Percentiles rank a stretch among this genome's conserved stretches.
Evolutionary conservation across 2,329 filamentous ascomycete species (phyloP).

Genomic region (Ophiostoma sp.): DNA sequence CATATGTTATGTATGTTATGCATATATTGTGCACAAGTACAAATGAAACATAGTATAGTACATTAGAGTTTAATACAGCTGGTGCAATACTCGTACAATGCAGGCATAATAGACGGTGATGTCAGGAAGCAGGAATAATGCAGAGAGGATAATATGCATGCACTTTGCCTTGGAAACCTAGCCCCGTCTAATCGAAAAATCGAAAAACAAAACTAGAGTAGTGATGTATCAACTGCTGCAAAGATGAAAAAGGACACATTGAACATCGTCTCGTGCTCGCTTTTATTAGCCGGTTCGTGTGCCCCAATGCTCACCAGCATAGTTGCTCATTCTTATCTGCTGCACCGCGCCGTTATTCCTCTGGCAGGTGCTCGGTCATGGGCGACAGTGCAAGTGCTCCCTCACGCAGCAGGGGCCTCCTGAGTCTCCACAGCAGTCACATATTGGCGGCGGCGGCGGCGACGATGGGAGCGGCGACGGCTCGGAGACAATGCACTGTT

Average conservation of each 20-base stretch:
- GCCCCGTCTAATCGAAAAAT: not conserved
- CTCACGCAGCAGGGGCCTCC: not conserved
- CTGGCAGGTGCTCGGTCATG: too few relatives aligned
- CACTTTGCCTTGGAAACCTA: not conserved
- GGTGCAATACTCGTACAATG: too few relatives aligned
- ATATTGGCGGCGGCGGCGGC: conserved; percentile 4
- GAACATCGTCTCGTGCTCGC: not conserved
- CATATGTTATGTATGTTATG: not conserved
- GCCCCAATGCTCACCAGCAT: too few relatives aligned
- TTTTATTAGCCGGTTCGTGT: not conserved
- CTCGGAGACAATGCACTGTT: not conserved
- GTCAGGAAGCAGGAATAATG: not conserved
- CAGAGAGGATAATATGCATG: conserved; percentile 3
- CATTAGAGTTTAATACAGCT: too few relatives aligned
- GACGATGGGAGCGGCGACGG: not conserved
- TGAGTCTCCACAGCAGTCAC: not conserved
- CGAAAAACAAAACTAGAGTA: not conserved
- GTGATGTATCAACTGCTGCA: too few relatives aligned
- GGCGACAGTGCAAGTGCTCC: not conserved
- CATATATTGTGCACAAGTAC: not conserved
- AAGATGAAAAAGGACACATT: not conserved
- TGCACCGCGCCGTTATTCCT: too few relatives aligned
- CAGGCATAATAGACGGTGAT: not conserved
- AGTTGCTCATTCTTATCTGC: too few relatives aligned
- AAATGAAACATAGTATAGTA: not conserved